A percentile compares a stretch with the other conserved stretches of the same genome.
These are phyloP conservation scores for Dendrocalamus sinicus DNA, from an alignment of 176 grass and related monocot genomes.

Conservation along the genomic window DNA sequence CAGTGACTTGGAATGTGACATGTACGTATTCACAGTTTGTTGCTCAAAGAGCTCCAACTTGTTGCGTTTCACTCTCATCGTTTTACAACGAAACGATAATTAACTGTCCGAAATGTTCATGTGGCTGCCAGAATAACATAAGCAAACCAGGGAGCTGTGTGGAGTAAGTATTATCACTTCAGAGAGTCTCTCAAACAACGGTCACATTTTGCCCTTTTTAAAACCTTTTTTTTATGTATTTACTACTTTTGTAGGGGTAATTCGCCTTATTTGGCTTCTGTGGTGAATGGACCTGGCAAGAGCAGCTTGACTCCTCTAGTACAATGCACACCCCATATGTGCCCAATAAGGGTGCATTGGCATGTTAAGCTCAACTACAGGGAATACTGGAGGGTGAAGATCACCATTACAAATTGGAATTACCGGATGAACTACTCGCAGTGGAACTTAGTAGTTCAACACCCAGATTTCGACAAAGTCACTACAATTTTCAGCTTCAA, in stretches of 20 bases:
- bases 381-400: slow-evolving; percentile 78
- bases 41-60: slow-evolving; percentile 66
- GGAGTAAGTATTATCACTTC: slow-evolving; percentile 59
- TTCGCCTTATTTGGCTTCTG: slow-evolving; percentile 68
- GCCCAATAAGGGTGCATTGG: slow-evolving; percentile 87
- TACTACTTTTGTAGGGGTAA: slow-evolving; percentile 46
- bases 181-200: neutral
- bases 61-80: slow-evolving; percentile 77
- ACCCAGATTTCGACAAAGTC: slow-evolving; percentile 75
- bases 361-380: slow-evolving; percentile 80
- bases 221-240: slow-evolving; percentile 4
- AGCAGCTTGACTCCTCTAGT: slow-evolving; percentile 58
- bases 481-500: slow-evolving; percentile 77
- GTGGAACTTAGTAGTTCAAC: slow-evolving; percentile 75
- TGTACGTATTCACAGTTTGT: slow-evolving; percentile 84
- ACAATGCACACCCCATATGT: slow-evolving; percentile 71
- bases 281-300: slow-evolving; percentile 59
- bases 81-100: slow-evolving; percentile 81
- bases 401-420: slow-evolving; percentile 74
- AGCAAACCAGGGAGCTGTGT: slow-evolving; percentile 75
- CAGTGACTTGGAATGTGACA: slow-evolving; percentile 82
- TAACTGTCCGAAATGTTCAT: slow-evolving; percentile 73
- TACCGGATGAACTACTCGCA: slow-evolving; percentile 80
- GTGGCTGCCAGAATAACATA: slow-evolving; percentile 69
- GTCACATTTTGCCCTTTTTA: neutral